These are phyloP conservation scores for Pittosporum tobira DNA, from an alignment of 129 eudicot genomes.

Conservation along the genomic window DNA sequence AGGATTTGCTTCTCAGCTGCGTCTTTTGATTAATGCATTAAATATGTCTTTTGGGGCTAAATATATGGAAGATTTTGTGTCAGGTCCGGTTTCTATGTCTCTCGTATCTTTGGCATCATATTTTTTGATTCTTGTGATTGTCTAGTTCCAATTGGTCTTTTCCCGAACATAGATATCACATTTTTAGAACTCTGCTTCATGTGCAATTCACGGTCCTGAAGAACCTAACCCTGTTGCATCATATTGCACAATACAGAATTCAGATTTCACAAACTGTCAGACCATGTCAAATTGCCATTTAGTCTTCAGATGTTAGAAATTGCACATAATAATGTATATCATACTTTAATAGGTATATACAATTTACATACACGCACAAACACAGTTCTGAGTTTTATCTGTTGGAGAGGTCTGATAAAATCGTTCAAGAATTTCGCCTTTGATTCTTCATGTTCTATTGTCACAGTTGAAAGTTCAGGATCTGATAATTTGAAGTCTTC, in stretches of 20 bases:
- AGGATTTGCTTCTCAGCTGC: constrained; percentile 90
- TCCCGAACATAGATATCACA: background rate
- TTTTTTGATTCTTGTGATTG: background rate
- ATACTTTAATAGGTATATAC: background rate
- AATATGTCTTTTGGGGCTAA: constrained; percentile 59
- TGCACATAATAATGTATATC: background rate
- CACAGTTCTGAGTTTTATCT: background rate
- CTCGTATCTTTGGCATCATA: background rate
- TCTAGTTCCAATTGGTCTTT: background rate
- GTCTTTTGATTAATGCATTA: constrained; percentile 55
- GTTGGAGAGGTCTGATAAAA: constrained; percentile 2
- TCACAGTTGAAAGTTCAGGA: constrained; percentile 61
- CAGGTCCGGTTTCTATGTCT: constrained; percentile 38
- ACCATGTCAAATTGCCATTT: background rate
- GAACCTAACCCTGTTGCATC: background rate
- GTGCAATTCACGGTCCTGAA: no score
- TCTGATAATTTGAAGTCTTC: constrained; percentile 64
- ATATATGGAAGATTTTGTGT: constrained; percentile 84
- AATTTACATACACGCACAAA: background rate
- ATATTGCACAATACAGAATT: background rate
- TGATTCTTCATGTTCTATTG: constrained; percentile 10
- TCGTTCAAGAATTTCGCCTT: background rate
- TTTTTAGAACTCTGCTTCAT: background rate
- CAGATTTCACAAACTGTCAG: background rate
- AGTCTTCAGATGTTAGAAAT: background rate